phyloP scores from a whole-genome alignment of 805 yeast genomes.

The Metschnikowia rubicola region DNA sequence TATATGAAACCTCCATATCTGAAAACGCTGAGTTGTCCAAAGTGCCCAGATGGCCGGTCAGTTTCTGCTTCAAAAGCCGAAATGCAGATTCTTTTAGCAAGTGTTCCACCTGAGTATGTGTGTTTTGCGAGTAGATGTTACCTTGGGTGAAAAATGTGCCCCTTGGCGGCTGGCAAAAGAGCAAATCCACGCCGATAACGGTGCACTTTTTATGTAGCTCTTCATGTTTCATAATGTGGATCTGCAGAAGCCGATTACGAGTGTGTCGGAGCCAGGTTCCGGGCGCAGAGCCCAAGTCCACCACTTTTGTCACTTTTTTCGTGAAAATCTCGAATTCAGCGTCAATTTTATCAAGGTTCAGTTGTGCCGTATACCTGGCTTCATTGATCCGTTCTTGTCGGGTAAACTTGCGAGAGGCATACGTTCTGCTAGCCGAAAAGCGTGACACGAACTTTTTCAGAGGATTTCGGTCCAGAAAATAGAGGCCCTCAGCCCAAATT shows the following conservation, averaged over 20 bases:
- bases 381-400: constrained; percentile 22
- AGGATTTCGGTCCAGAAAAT: no score
- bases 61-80: background rate
- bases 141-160: constrained; percentile 86
- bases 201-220: constrained; percentile 30
- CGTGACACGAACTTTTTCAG: no score
- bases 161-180: constrained; percentile 72
- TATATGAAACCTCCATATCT: constrained; percentile 21
- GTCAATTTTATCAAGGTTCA: constrained; percentile 29
- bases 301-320: constrained; percentile 25
- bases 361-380: constrained; percentile 22
- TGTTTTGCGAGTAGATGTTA: constrained; percentile 57
- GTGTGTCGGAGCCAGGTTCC: constrained; percentile 40
- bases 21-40: background rate
- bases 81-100: constrained; percentile 14
- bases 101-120: constrained; percentile 11
- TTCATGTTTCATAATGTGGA: constrained; percentile 29
- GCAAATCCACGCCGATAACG: constrained; percentile 49
- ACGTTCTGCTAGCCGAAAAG: background rate
- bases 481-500: no score
- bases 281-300: constrained; percentile 41
- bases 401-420: constrained; percentile 8
- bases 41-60: background rate
- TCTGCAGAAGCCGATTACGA: constrained; percentile 23
- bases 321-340: constrained; percentile 27